Base-by-base conservation (phyloP, 768 basidiomycete species). In the Amanita rimosa region DNA sequence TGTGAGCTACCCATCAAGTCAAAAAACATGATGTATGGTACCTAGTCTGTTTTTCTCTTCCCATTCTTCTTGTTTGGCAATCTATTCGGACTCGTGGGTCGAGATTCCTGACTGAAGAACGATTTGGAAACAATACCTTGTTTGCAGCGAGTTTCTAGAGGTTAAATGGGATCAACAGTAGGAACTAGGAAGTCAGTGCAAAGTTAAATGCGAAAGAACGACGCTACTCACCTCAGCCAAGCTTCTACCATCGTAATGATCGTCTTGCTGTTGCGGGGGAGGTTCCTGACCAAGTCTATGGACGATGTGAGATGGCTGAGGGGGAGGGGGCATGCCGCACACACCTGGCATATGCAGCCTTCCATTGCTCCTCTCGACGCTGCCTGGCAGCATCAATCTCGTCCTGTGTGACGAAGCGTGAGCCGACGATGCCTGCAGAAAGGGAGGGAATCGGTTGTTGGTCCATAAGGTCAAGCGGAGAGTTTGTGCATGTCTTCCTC, bases 11-110 rank as follows among this genome's bases (percentile, higher is more conserved):
- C 35, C 36, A 33, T 42, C 42, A 38, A n/a, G 26, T 37, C 40
- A 29, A 26, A 19, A 39, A 26, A 29, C 35, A 40, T 34, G 21
- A 40, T 19, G 66, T 65, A 33, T 31, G 17, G 47, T 48, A 69
- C 73, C 73, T 65, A 92, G 76, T 62, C 89, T 90, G 52, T 79
- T 87, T 61, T 85, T 85, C 62, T 89, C 85, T 60, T 92, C 89
- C 85, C 87, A 92, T 78, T 92, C 86, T 63, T 92, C 89, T 66
- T 92, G 87, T 63, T 91, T 90, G 54, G 86, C 87, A 58, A 82
- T 79, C 86, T 89, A 54, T 24, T 46, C 47, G 21, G 26, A 40
- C 40, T 2, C 44, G 57, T 53, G 54, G 50, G 44, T 43, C 35
- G 14, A 40, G 31, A 58, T 37, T 47, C 58, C 37, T 39, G 27